Base-by-base conservation (phyloP, 768 basidiomycete species). In the Pulveroboletus sp. region DNA sequence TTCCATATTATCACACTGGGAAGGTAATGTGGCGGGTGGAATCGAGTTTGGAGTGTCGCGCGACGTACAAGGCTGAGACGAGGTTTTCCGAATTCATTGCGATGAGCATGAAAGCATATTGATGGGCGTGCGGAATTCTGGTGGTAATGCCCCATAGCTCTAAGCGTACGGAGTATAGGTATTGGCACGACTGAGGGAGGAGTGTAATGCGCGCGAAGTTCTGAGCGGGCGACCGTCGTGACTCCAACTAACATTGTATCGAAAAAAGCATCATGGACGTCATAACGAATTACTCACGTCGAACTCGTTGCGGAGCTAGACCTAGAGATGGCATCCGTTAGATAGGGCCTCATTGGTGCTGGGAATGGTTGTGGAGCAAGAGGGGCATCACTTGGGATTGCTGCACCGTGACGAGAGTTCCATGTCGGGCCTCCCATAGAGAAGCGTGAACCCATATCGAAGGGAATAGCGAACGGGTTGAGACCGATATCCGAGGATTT, bases 301-400 rank as follows among this genome's bases (percentile, higher is more conserved):
- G 68, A 68, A 39, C 66, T 64, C 11, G 68, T 68, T 44, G 62
- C 58, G 26, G 66, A 68, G 43, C 60, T 69, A 21, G 66, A 68
- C 44, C 66, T 64, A 13, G 68, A 68, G 43, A 68, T 66, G 0
- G 55, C 32, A 28, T 68, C 57, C 21, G 40, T 49, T 32, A 57
- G n/a, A 33, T 56, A 55, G 1, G 52, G 49, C 43, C 50, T 54
- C 33, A 57, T 37, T 32, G 59, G 50, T 13, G 39, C 49, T 4
- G 57, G 57, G 40, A 56, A 45, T 28, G 62, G 57, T 31, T 57
- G 68, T 28, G 66, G 62, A 32, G 64, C 50, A 55, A 64, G 30
- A n/a, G 55, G 60, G 49, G 43, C 39, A 27, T 67, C 56, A 50
- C 43, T 51, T 15, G 53, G 48, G 13, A 50, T 49, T 35, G 48